Evolutionary conservation across 352 stramenopile genomes (phyloP).

Genomic region (Globisporangium megalacanthum): DNA sequence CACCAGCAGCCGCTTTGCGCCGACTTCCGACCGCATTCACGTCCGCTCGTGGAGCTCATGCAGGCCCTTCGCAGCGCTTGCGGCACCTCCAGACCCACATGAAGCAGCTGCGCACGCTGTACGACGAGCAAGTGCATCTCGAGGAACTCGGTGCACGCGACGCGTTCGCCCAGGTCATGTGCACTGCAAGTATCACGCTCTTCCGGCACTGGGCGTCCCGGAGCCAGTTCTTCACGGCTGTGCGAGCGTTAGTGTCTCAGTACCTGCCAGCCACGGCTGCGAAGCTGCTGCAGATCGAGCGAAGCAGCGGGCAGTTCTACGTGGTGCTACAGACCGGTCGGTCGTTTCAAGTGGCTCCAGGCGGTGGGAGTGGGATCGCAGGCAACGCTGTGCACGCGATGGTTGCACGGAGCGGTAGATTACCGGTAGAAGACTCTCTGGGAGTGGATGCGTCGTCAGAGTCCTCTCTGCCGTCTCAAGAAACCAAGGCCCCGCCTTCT

Average conservation of each 20-base stretch:
- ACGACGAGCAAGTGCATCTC: conserved; percentile 38
- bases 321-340: conserved; percentile 12
- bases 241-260: conserved; percentile 34
- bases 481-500: neutral
- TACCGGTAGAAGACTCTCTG: neutral
- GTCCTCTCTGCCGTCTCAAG: neutral
- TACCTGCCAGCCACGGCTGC: conserved; percentile 26
- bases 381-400: conserved; percentile 6
- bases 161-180: conserved; percentile 33
- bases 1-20: no score
- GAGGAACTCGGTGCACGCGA: conserved; percentile 33
- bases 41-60: neutral
- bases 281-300: conserved; percentile 26
- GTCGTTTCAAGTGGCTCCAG: conserved; percentile 1
- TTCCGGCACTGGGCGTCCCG: conserved; percentile 33
- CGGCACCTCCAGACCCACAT: conserved; percentile 44
- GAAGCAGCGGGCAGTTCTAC: neutral
- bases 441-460: neutral
- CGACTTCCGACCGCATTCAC: neutral
- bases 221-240: conserved; percentile 28
- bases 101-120: conserved; percentile 43
- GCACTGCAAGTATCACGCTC: conserved; percentile 40
- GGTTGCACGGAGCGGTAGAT: neutral
- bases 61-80: conserved; percentile 17
- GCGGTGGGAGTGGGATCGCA: conserved; percentile 9